Base-by-base conservation (phyloP, 2,329 filamentous ascomycete genomes). In the Penicillium expansum region DNA sequence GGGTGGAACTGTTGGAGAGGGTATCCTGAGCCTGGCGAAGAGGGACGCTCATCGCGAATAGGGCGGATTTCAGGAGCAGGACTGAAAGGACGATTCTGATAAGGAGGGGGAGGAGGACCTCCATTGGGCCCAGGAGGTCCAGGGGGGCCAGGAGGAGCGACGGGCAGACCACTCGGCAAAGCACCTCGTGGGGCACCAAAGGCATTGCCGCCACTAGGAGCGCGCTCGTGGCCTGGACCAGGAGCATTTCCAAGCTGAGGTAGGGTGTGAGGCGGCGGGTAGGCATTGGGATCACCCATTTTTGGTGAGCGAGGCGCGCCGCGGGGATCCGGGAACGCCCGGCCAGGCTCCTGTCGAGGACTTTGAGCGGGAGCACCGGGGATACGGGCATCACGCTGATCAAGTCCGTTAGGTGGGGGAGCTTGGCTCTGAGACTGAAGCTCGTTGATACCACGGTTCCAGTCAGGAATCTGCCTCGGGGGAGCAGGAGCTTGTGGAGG, bases 11-110 rank as follows among this genome's bases (percentile, higher is more conserved):
- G 89, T 61, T 90, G 90, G 67, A 92, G 90, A 5, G 89, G 87
- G 69, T 94, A 96, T 8, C 86, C 86, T 38, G 91, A 89, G 69
- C 92, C 92, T 57, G 92, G 92, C n/a, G 93, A 97, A n/a, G 90
- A 85, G 76, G 92, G 89, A 58, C 90, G 86, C 69, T 88, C 91
- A 63, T 96, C 92, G 63, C 93, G 84, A 61, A 94, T 83, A 1
- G 89, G 88, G 51, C 92, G 86, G 45, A 92, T 87, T 63, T 97
- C 93, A 49, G 89, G 85, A n/a, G 90, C 85, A 58, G 92, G 90
- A 72, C 90, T 95, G 67, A 86, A 86, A 30, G 87, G 84, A 56
- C 84, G 81, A 56, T 43, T 35, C 35, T 87, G 86, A 77, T 93
- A 96, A 18, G 88, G 87, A 66, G 91, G 77, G 45, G 83, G 79